phyloP scores from a whole-genome alignment of 768 basidiomycete species.

The Hemileccinum impolitum region DNA sequence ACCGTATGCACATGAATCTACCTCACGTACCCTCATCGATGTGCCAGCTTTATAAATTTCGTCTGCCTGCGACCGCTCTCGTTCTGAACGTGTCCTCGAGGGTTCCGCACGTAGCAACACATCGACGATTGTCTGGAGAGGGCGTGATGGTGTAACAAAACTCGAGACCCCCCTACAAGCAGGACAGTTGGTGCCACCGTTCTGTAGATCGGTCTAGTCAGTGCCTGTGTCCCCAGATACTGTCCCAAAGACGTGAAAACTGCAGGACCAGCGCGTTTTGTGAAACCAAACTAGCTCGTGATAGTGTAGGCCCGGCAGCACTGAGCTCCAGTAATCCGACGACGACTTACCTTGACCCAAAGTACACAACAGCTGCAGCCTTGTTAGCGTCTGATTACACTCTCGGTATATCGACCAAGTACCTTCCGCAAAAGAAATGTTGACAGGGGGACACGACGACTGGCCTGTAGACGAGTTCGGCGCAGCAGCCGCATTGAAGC shows the following conservation, averaged over 20 bases:
- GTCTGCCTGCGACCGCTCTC: conserved; percentile 79
- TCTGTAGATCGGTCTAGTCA: conserved; percentile 42
- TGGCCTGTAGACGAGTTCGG: conserved; percentile 76
- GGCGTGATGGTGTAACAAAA: conserved; percentile 67
- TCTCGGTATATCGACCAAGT: conserved; percentile 3
- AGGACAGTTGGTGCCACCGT: conserved; percentile 82
- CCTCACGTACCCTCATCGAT: conserved; percentile 54
- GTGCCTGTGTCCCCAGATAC: background rate
- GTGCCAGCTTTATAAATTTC: conserved; percentile 67
- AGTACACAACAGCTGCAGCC: conserved; percentile 66
- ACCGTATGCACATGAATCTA: background rate
- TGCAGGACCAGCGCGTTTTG: background rate
- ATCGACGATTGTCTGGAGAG: conserved; percentile 70
- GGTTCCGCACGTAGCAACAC: conserved; percentile 69
- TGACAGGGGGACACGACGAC: conserved; percentile 83
- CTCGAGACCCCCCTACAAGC: conserved; percentile 72
- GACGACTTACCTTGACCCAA: conserved; percentile 74
- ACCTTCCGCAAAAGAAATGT: conserved; percentile 92
- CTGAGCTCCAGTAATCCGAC: background rate
- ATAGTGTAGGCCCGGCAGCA: conserved; percentile 3
- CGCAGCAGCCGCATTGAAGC: conserved; percentile 83
- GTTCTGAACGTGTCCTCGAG: conserved; percentile 58
- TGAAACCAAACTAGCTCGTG: background rate
- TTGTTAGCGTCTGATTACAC: conserved; percentile 41
- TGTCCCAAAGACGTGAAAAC: background rate